phyloP scores from a whole-genome alignment of 2,329 filamentous ascomycete species.

The Fusarium sp. region DNA sequence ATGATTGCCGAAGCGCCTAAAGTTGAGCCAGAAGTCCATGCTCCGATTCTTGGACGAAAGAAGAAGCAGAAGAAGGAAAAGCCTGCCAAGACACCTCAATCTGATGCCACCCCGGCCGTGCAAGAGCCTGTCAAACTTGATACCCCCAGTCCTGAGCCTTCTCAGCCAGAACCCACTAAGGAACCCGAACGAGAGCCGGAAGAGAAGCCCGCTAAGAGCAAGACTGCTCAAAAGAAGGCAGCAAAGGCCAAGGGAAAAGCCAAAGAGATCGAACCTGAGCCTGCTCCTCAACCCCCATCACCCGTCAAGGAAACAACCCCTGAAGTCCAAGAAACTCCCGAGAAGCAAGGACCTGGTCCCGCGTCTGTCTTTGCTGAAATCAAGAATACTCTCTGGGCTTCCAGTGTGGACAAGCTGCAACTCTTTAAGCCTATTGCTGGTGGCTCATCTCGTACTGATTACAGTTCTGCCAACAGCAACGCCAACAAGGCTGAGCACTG shows the following conservation, averaged over 20 bases:
- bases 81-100: slow-evolving; percentile 42
- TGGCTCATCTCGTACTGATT: slow-evolving; percentile 46
- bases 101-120: slow-evolving; percentile 10
- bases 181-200: slow-evolving; percentile 35
- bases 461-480: slow-evolving; percentile 30
- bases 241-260: slow-evolving; percentile 48
- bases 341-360: slow-evolving; percentile 49
- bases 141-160: not conserved
- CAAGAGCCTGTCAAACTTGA: slow-evolving; percentile 31
- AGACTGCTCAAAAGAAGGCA: slow-evolving; percentile 47
- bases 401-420: slow-evolving; percentile 50
- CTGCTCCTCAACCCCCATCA: slow-evolving; percentile 29
- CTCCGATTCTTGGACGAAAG: slow-evolving; percentile 81
- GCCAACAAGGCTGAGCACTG: slow-evolving; percentile 48
- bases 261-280: slow-evolving; percentile 42
- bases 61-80: slow-evolving; percentile 88
- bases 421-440: slow-evolving; percentile 52
- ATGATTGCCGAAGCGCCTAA: slow-evolving; percentile 63
- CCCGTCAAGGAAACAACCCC: slow-evolving; percentile 32
- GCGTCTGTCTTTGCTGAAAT: slow-evolving; percentile 53
- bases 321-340: slow-evolving; percentile 36
- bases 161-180: slow-evolving; percentile 9
- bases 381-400: slow-evolving; percentile 48
- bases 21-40: slow-evolving; percentile 68
- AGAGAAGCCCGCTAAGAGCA: slow-evolving; percentile 42